These are phyloP conservation scores for Blastocystis sp. DNA, from an alignment of 352 stramenopile genomes.

Conservation along the genomic window DNA sequence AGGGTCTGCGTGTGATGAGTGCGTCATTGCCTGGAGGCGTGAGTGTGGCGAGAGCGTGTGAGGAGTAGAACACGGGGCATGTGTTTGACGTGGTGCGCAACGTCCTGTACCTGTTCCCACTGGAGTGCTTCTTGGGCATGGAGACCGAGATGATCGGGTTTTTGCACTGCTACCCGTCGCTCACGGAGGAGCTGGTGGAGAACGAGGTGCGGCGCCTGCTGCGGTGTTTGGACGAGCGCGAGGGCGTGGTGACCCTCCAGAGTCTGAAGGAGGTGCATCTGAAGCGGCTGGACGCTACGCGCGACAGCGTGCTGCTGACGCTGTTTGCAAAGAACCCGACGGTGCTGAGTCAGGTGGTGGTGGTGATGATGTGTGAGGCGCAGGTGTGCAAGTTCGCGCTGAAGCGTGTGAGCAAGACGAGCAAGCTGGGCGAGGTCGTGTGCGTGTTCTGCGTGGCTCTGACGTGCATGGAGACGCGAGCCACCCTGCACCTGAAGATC, in stretches of 20 bases:
- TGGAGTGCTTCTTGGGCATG: conserved; percentile 11
- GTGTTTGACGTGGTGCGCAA: neutral
- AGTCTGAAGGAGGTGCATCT: neutral
- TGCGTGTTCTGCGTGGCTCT: neutral
- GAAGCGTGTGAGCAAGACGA: neutral
- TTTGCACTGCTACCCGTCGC: neutral
- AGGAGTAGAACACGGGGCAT: neutral
- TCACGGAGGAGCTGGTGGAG: neutral
- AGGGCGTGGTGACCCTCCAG: neutral
- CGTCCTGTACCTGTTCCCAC: conserved; percentile 3
- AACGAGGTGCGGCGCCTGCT: conserved; percentile 1
- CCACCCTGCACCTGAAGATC: neutral
- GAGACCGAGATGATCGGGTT: conserved; percentile 18
- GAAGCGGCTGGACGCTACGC: neutral
- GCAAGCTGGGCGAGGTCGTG: neutral
- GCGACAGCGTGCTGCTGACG: neutral
- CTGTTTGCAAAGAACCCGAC: neutral
- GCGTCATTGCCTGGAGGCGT: neutral
- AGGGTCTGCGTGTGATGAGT: conserved; percentile 6
- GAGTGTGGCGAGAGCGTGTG: neutral
- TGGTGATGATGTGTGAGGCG: neutral
- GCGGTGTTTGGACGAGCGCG: neutral
- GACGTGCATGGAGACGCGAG: neutral
- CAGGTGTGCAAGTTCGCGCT: conserved; percentile 10
- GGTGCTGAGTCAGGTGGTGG: neutral